Conservation (phyloP, 2,329 filamentous ascomycete species). For the Colletotrichum incanum region DNA sequence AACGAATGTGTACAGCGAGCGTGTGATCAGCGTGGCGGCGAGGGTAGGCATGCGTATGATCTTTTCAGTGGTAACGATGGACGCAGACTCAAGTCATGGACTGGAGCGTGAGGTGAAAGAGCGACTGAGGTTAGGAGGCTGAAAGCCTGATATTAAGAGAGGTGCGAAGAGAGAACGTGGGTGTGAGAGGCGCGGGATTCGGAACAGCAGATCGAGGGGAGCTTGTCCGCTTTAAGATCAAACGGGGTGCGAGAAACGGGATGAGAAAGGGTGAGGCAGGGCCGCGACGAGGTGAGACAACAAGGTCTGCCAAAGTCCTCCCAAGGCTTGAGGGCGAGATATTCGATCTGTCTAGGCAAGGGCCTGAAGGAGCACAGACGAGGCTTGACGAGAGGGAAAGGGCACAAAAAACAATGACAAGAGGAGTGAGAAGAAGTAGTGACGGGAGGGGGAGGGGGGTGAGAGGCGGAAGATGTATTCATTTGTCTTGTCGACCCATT, state of each 20-base stretch:
- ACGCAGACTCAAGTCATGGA: conserved; percentile 11
- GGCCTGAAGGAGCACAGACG: conserved; percentile 42
- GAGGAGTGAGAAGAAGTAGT: conserved; percentile 31
- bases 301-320: conserved; percentile 34
- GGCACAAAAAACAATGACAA: conserved; percentile 37
- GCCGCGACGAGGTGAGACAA: conserved; percentile 42
- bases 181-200: conserved; percentile 45
- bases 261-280: conserved; percentile 37
- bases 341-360: conserved; percentile 43
- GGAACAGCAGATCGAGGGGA: conserved; percentile 44
- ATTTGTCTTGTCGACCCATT: conserved; percentile 37
- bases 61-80: conserved; percentile 18
- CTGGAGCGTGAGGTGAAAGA: conserved; percentile 36
- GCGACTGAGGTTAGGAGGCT: conserved; percentile 44
- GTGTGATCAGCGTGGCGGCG: background rate
- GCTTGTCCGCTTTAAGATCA: conserved; percentile 50
- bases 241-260: conserved; percentile 42
- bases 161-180: conserved; percentile 49
- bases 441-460: conserved; percentile 38
- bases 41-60: conserved; percentile 18
- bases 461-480: conserved; percentile 43
- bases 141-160: conserved; percentile 44
- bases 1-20: conserved; percentile 25
- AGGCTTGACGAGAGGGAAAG: conserved; percentile 39
- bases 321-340: conserved; percentile 41